These are phyloP conservation scores for Cystobasidium tubakii DNA, from an alignment of 768 basidiomycete species.

Conservation along the genomic window DNA sequence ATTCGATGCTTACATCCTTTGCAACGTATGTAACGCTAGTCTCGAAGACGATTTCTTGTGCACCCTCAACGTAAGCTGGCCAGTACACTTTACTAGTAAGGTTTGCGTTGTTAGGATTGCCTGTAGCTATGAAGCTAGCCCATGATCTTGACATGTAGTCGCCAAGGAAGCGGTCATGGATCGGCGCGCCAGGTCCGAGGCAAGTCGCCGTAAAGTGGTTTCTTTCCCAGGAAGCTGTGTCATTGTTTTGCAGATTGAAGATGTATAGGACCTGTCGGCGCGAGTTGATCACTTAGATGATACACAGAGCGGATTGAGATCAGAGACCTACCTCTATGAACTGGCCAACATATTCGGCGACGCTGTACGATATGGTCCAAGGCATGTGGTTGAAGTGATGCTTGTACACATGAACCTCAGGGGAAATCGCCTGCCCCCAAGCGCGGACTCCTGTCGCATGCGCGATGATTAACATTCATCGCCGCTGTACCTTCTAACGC, in stretches of 20 bases:
- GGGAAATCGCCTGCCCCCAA: neutral
- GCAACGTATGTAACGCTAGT: neutral
- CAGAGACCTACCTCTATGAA: neutral
- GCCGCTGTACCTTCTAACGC: too few relatives aligned
- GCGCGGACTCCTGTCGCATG: neutral
- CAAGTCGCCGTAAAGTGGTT: neutral
- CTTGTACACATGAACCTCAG: neutral
- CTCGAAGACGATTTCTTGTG: neutral
- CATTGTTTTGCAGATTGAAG: constrained; percentile 13
- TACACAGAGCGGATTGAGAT: too few relatives aligned
- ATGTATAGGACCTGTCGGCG: neutral
- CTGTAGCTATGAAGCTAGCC: neutral
- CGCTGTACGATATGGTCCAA: neutral
- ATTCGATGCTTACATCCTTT: neutral
- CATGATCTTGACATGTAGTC: constrained; percentile 3
- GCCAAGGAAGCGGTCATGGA: neutral
- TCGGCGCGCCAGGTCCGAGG: neutral
- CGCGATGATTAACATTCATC: too few relatives aligned
- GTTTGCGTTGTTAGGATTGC: neutral
- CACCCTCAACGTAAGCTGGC: neutral
- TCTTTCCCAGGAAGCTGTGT: neutral
- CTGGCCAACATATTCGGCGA: neutral
- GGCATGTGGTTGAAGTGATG: neutral
- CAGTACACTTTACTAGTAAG: neutral
- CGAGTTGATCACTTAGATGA: neutral